Conservation (phyloP, 495 filamentous ascomycete genomes). For the Trichocladium uniseriatum region DNA sequence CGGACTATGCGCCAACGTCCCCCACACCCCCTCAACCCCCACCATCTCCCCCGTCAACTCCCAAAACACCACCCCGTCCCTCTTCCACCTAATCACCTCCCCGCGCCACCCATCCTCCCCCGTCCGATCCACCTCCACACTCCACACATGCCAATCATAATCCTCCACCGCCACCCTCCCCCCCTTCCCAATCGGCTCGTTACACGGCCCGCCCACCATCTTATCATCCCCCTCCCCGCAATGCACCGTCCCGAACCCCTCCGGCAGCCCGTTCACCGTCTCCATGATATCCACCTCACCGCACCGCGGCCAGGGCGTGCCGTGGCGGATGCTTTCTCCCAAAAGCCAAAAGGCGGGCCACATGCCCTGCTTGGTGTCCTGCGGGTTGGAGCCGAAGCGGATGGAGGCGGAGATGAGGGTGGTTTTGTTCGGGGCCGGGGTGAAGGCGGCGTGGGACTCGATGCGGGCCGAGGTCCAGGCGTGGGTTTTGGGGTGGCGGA, state of each 20-base stretch:
- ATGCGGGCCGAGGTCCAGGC: constrained; percentile 44
- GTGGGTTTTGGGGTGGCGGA: constrained; percentile 24
- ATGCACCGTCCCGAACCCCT: constrained; percentile 40
- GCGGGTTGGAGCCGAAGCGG: constrained; percentile 31
- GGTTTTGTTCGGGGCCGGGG: constrained; percentile 32
- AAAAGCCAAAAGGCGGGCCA: constrained; percentile 50
- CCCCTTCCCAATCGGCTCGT: constrained; percentile 35
- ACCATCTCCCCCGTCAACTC: constrained; percentile 33
- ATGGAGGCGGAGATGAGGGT: constrained; percentile 34
- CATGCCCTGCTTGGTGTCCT: constrained; percentile 34
- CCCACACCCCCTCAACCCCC: constrained; percentile 36
- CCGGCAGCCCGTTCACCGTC: constrained; percentile 38
- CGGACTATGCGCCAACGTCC: constrained; percentile 36
- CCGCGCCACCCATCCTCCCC: constrained; percentile 33
- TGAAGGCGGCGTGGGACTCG: constrained; percentile 35
- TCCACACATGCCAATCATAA: constrained; percentile 39
- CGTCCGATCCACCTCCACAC: constrained; percentile 36
- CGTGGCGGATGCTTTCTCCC: constrained; percentile 40
- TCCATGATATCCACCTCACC: constrained; percentile 48
- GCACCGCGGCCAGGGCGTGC: constrained; percentile 40
- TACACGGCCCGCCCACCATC: constrained; percentile 34
- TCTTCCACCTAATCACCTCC: constrained; percentile 38
- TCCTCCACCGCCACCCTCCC: constrained; percentile 24
- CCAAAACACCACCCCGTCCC: constrained; percentile 34
- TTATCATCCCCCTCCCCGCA: constrained; percentile 25